Evolutionary conservation across 495 filamentous ascomycete species (phyloP), one percentile per base, ranked within the genome.

Genomic region (Physcia stellaris): DNA sequence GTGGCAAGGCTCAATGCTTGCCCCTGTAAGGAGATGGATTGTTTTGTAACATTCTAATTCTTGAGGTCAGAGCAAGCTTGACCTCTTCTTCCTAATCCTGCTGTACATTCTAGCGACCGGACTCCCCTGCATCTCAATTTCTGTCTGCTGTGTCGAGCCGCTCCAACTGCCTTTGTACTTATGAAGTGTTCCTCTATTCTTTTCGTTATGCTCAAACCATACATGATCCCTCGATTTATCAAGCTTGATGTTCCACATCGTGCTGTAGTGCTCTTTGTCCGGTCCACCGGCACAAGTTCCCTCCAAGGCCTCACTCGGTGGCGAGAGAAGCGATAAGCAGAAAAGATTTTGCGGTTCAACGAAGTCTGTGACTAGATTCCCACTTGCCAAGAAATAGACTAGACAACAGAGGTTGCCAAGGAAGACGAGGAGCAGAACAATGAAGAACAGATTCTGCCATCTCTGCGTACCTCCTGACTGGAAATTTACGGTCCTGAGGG

Each of bases 301-400:
- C 2, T 62, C 55, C 16, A 85, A 42, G 10, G 55, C 48, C 16
- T 59, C 37, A 19, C 63, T 70, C 0, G 71, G 63, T 16, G 81
- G 80, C 29, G 69, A 75, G 50, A 83, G 82, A 22, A 86, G 54
- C 1, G 79, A 72, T 1, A 86, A 54, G 1, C 73, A 56, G 51
- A 86, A 86, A 0, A 85, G 55, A 43, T 84, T 83, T 35, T 70
- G 68, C 1, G 80, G 79, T 42, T 87, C 80, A 11, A 77, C 80
- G 56, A 79, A 85, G 52, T 86, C 82, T 7, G 74, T 80, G 12
- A 83, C 61, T 27, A 79, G 74, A n/a, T 68, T 67, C 1, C 63
- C 60, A 38, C 60, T 54, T 15, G 66, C 51, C 17, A 64, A 55
- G 26, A 62, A 46, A 51, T 76, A 79, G 4, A 58, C 45, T n/a